Evolutionary conservation across 2,329 filamentous ascomycete species (phyloP).

Genomic region (Fusarium duplospermum): DNA sequence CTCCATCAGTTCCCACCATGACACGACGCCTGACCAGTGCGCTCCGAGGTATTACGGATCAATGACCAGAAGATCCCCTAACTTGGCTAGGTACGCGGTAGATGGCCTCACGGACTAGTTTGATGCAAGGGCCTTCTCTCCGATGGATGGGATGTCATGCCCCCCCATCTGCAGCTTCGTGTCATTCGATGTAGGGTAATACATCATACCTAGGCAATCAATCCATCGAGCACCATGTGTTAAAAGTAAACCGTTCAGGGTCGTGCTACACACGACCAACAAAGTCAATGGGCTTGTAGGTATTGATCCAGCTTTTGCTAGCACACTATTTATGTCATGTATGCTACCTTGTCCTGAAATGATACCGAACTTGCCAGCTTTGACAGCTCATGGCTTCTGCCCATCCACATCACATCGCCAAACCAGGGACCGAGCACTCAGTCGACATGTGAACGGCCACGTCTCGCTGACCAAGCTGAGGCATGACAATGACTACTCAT

Average conservation of each 20-base stretch:
- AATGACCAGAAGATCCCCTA: not conserved
- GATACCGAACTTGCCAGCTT: not conserved
- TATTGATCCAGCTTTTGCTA: not conserved
- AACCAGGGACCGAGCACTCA: not conserved
- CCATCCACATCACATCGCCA: not conserved
- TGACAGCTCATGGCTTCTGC: not conserved
- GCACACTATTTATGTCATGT: not conserved
- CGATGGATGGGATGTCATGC: not conserved
- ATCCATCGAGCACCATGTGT: not conserved
- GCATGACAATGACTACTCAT: not conserved
- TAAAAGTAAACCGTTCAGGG: not conserved
- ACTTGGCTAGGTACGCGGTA: not conserved
- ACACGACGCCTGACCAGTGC: not conserved
- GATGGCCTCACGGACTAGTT: not conserved
- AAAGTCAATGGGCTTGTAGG: not conserved
- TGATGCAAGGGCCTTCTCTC: not conserved
- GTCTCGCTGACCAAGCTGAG: not conserved
- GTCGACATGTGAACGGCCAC: not conserved
- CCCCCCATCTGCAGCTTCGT: not conserved
- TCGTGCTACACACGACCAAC: not conserved
- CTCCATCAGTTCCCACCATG: not conserved
- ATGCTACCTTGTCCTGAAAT: not conserved
- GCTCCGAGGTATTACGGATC: slow-evolving; percentile 2
- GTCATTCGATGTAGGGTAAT: slow-evolving; percentile 6
- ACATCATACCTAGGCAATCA: not conserved